Percentiles rank a stretch among this genome's conserved stretches.
Conservation (phyloP, 2,329 filamentous ascomycete genomes). For the Fusarium palustre region DNA sequence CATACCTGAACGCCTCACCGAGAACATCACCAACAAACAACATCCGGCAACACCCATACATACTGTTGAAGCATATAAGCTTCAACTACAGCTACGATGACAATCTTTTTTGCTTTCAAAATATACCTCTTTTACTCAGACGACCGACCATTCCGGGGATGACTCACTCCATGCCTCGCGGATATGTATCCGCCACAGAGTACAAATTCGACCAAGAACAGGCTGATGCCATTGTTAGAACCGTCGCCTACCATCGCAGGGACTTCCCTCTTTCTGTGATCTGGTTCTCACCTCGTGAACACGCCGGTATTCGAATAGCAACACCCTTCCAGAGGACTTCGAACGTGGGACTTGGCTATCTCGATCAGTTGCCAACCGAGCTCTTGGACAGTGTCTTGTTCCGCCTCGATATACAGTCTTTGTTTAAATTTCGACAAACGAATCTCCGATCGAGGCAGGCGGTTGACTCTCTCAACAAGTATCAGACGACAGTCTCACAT, state of each 20-base stretch:
- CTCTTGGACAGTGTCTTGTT: conserved; percentile 41
- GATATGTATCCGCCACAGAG: not conserved
- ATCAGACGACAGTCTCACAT: conserved; percentile 43
- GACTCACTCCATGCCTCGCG: not conserved
- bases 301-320: not conserved
- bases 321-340: not conserved
- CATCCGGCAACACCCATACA: no score
- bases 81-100: no score
- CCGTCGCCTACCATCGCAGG: not conserved
- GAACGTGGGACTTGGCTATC: accelerated
- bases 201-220: not conserved
- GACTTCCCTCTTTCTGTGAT: not conserved
- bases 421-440: conserved; percentile 50
- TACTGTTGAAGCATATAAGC: no score
- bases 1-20: no score
- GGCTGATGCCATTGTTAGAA: not conserved
- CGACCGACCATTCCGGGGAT: no score
- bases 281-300: not conserved
- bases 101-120: no score
- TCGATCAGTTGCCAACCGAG: not conserved
- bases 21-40: no score
- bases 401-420: conserved; percentile 48
- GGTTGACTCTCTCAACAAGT: conserved; percentile 47
- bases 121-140: no score
- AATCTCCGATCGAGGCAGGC: conserved; percentile 45